phyloP scores from a whole-genome alignment of 371 early-diverging fungal genomes.

The Mortierella sp. region DNA sequence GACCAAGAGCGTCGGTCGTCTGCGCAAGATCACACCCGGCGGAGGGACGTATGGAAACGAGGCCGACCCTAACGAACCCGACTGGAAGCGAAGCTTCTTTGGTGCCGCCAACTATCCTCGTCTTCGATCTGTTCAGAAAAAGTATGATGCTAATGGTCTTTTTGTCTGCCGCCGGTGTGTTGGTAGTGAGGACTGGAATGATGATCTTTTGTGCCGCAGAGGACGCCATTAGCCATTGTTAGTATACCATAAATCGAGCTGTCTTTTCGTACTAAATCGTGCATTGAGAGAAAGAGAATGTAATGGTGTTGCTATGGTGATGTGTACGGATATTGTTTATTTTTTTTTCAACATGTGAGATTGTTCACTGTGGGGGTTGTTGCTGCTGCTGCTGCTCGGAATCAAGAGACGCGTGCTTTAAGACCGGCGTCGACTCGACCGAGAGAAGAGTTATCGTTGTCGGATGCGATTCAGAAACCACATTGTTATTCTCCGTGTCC shows the following conservation, averaged over 20 bases:
- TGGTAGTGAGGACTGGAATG: conserved; percentile 44
- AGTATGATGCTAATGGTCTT: conserved; percentile 59
- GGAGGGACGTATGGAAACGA: conserved; percentile 60
- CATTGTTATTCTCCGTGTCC: not conserved
- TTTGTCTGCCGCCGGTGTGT: conserved; percentile 53
- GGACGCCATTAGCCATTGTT: no score
- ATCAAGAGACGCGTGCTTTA: not conserved
- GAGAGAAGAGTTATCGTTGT: not conserved
- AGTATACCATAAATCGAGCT: no score
- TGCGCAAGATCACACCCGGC: conserved; percentile 39
- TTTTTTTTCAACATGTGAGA: not conserved
- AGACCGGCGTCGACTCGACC: not conserved
- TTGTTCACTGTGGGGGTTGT: not conserved
- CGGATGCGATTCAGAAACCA: not conserved
- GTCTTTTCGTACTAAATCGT: no score
- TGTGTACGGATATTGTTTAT: no score
- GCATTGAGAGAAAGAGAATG: no score
- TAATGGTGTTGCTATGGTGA: no score
- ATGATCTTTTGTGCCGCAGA: conserved; percentile 11
- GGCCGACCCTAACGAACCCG: conserved; percentile 56
- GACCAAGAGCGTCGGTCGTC: conserved; percentile 16
- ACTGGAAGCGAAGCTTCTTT: conserved; percentile 61
- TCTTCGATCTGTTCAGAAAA: conserved; percentile 58
- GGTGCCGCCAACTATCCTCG: conserved; percentile 59
- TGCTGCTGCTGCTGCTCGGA: not conserved